These are phyloP conservation scores for Arthromyces matolae DNA, from an alignment of 768 basidiomycete species.

Conservation along the genomic window DNA sequence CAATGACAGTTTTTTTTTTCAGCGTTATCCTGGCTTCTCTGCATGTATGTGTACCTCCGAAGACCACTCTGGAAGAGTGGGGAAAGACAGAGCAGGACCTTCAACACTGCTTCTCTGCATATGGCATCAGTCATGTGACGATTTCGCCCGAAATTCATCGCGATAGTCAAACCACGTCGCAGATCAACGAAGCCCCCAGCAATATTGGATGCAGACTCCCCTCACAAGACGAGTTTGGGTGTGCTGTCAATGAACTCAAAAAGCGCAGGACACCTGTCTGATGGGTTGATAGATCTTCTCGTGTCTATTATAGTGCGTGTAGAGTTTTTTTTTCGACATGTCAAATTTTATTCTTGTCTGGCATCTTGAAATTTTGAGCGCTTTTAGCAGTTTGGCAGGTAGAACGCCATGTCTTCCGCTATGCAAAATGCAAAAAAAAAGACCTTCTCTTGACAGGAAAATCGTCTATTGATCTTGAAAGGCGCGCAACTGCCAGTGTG, in stretches of 20 bases:
- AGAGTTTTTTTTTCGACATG: no score
- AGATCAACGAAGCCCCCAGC: slow-evolving; percentile 23
- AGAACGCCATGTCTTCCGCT: no score
- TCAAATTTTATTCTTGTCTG: no score
- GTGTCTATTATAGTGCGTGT: no score
- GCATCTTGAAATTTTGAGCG: no score
- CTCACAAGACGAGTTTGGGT: slow-evolving; percentile 40
- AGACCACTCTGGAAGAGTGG: slow-evolving; percentile 48
- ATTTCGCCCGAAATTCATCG: slow-evolving; percentile 48
- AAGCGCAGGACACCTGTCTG: slow-evolving; percentile 25
- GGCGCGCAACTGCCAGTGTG: no score
- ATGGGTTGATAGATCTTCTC: neutral
- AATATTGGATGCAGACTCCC: slow-evolving; percentile 31
- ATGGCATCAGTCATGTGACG: slow-evolving; percentile 53
- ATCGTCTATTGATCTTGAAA: no score
- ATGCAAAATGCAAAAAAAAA: no score
- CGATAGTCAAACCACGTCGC: slow-evolving; percentile 28
- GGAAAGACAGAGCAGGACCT: slow-evolving; percentile 44
- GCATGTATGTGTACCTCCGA: slow-evolving; percentile 47
- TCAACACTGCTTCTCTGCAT: slow-evolving; percentile 49
- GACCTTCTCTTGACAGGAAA: no score
- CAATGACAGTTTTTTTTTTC: no score
- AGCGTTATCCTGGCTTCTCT: slow-evolving; percentile 52
- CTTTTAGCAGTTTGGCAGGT: no score
- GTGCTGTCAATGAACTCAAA: slow-evolving; percentile 37